Evolutionary conservation across 228 moss, liverwort and hornwort genomes (phyloP), one percentile per base, ranked within the genome.

Genomic region (Sphagnum magellanicum): DNA sequence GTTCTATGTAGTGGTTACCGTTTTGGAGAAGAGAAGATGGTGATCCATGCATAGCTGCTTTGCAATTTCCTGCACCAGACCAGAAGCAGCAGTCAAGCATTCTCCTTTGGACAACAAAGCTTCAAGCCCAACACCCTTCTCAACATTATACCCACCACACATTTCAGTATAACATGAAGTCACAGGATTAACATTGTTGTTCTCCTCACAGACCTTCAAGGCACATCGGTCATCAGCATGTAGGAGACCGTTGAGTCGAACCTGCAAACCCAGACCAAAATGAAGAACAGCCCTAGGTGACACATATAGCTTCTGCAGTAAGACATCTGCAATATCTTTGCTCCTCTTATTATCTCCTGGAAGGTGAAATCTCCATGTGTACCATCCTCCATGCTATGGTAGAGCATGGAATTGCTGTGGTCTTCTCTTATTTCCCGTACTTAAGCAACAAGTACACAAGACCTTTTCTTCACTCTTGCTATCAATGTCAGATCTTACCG

Each of bases 31-130:
- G 6, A 80, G 80, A 69, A 98, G 93, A 60, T 98, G 90, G 69
- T 98, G 84, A 16, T 93, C 90, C 81, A 87, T 81, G 74, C 97
- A 98, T 59, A 98, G 73, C 86, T 98, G 91, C 76, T 90, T 93
- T 59, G 97, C 91, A 79, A 98, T 93, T 67, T 90, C 97, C 93
- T 97, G 96, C 75, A 79, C 65, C 78, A 60, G 63, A 79, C 53
- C 76, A 75, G 61, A 71, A 60, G 67, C 61, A 59, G 59, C 15
- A 68, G 49, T 81, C 69, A 77, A 76, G 16, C 4, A 53, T 51
- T 48, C 6, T 48, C 59, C 50, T 59, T 8, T 14, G 17, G 48
- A 51, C 51, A 77, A 48, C 48, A 13, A 49, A 67, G 48, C 7
- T 10, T 64, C 52, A 14, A 5, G 69, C n/a, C 16, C 50, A 6